Conservation (phyloP, 768 basidiomycete genomes). For the Tulasnella sp. region DNA sequence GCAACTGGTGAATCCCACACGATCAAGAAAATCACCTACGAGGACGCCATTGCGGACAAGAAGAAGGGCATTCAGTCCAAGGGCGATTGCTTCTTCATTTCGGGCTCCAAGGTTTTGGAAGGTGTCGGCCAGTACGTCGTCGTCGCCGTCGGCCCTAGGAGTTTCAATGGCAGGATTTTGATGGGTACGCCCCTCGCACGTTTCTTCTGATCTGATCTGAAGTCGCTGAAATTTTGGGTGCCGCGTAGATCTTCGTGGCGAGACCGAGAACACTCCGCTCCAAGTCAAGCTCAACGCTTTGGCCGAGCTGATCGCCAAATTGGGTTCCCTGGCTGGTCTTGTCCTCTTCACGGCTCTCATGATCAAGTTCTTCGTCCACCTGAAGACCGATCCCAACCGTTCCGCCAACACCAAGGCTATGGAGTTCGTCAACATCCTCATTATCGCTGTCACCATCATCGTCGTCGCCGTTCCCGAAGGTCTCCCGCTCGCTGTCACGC, state of each 20-base stretch:
- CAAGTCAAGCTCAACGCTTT: constrained; percentile 89
- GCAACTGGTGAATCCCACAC: constrained; percentile 97
- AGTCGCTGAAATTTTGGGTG: constrained; percentile 22
- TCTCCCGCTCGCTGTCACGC: constrained; percentile 90
- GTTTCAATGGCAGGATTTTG: constrained; percentile 96
- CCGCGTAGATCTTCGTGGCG: constrained; percentile 70
- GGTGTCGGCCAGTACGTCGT: constrained; percentile 92
- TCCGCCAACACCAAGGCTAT: constrained; percentile 80
- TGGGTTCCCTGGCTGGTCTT: constrained; percentile 77
- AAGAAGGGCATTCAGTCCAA: constrained; percentile 48
- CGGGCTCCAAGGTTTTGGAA: constrained; percentile 89
- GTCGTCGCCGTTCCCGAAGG: constrained; percentile 91
- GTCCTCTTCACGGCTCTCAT: constrained; percentile 78
- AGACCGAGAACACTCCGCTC: constrained; percentile 84
- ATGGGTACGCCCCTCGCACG: constrained; percentile 62
- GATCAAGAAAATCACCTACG: constrained; percentile 80
- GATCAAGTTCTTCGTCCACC: constrained; percentile 92
- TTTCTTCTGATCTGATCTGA: background rate
- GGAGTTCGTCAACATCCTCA: constrained; percentile 86
- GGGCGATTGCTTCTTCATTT: constrained; percentile 87
- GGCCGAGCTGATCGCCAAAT: constrained; percentile 93
- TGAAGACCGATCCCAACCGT: constrained; percentile 60
- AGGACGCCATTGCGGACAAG: constrained; percentile 60
- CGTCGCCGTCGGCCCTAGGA: constrained; percentile 85
- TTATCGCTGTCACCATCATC: constrained; percentile 89